phyloP scores from a whole-genome alignment of 2,329 filamentous ascomycete genomes.

The Iodosphaeria phyllophila region DNA sequence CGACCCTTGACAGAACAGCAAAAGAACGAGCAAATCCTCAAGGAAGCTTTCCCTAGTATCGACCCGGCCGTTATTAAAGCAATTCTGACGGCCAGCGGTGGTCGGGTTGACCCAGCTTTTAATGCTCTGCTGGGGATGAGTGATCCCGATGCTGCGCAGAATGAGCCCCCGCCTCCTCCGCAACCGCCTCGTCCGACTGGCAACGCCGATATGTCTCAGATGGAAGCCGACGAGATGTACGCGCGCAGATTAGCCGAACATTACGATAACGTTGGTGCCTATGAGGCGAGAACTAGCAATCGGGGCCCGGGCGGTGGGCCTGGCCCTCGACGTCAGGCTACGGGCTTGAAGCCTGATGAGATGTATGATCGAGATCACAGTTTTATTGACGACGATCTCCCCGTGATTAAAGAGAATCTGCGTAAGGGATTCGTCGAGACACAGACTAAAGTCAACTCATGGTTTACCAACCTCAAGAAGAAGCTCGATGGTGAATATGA shows the following conservation, averaged over 20 bases:
- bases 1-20: conserved; percentile 65
- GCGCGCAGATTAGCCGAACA: conserved; percentile 86
- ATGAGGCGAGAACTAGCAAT: conserved; percentile 36
- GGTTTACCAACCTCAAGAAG: conserved; percentile 86
- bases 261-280: conserved; percentile 47
- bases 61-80: conserved; percentile 71
- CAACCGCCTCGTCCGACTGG: conserved; percentile 62
- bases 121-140: conserved; percentile 88
- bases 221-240: conserved; percentile 82
- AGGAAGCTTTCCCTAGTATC: conserved; percentile 81
- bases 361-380: conserved; percentile 57
- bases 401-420: conserved; percentile 81
- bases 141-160: conserved; percentile 48
- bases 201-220: conserved; percentile 48
- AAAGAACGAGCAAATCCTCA: conserved; percentile 73
- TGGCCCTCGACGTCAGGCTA: conserved; percentile 23
- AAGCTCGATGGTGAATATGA: conserved; percentile 78
- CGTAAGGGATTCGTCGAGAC: conserved; percentile 91
- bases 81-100: conserved; percentile 69
- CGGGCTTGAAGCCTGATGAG: conserved; percentile 35
- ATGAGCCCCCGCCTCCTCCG: conserved; percentile 43
- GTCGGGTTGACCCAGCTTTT: conserved; percentile 82
- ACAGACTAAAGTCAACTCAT: conserved; percentile 78
- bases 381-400: conserved; percentile 92
- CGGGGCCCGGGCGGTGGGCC: conserved; percentile 12